phyloP scores from a whole-genome alignment of 345 rosid genomes.

The Moricandia arvensis region DNA sequence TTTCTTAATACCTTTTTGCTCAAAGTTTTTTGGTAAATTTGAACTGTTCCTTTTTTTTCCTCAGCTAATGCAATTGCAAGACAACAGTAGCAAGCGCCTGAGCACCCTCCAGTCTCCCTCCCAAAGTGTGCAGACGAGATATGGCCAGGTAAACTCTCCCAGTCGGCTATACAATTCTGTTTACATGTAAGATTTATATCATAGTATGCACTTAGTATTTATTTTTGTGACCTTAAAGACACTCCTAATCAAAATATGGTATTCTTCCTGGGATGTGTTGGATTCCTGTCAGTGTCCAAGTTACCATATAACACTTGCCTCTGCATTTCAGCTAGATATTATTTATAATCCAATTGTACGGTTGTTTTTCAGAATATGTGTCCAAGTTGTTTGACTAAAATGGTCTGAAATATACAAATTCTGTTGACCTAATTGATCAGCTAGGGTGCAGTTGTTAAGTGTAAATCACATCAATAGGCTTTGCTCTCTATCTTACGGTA shows the following conservation, averaged over 20 bases:
- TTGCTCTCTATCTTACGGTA: neutral
- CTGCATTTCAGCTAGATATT: neutral
- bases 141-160: slow-evolving; percentile 54
- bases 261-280: neutral
- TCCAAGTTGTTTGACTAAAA: neutral
- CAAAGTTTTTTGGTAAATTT: neutral
- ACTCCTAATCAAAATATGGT: neutral
- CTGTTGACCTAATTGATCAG: neutral
- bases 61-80: slow-evolving; percentile 53
- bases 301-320: neutral
- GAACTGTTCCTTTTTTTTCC: slow-evolving; percentile 10
- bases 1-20: neutral
- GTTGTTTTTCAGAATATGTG: neutral
- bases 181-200: neutral
- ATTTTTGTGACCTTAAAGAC: neutral
- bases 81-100: slow-evolving; percentile 40
- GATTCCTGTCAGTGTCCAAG: neutral
- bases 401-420: neutral
- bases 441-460: neutral
- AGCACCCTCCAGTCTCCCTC: slow-evolving; percentile 47
- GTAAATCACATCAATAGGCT: neutral
- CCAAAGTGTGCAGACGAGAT: slow-evolving; percentile 50
- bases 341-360: neutral
- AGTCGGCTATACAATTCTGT: neutral
- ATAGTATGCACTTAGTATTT: neutral